Percentiles rank a stretch among this genome's conserved stretches.
These are phyloP conservation scores for Hypoxylon rickii DNA, from an alignment of 495 filamentous ascomycete species.

Conservation along the genomic window DNA sequence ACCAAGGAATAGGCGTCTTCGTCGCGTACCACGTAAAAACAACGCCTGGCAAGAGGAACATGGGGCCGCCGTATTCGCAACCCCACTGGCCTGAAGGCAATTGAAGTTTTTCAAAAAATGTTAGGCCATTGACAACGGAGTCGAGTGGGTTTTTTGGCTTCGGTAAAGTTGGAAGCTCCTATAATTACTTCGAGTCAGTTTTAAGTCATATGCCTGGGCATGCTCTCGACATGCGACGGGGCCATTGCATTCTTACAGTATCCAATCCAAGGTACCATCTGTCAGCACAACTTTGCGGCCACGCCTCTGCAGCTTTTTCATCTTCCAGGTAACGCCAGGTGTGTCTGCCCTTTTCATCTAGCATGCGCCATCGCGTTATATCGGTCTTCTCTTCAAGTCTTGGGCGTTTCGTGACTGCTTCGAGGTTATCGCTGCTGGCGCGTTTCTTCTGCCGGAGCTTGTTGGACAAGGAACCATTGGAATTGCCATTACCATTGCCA, in stretches of 20 bases:
- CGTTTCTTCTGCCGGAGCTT: slow-evolving; percentile 41
- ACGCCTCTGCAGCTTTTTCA: slow-evolving; percentile 71
- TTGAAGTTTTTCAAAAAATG: slow-evolving; percentile 90
- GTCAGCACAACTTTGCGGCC: slow-evolving; percentile 85
- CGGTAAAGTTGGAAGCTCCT: slow-evolving; percentile 76
- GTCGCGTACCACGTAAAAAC: slow-evolving; percentile 92
- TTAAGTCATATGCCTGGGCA: too few species aligned
- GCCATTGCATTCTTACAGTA: slow-evolving; percentile 55
- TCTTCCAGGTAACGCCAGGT: slow-evolving; percentile 92
- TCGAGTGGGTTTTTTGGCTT: slow-evolving; percentile 73
- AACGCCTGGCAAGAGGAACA: slow-evolving; percentile 85
- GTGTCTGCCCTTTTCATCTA: slow-evolving; percentile 79
- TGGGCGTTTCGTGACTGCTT: slow-evolving; percentile 40
- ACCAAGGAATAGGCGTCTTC: slow-evolving; percentile 80
- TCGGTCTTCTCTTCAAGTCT: slow-evolving; percentile 65
- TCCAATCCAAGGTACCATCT: slow-evolving; percentile 80
- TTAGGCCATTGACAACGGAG: slow-evolving; percentile 78
- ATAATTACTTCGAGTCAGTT: slow-evolving; percentile 10
- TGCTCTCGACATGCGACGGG: too few species aligned
- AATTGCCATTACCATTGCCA: too few species aligned
- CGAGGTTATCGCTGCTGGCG: slow-evolving; percentile 25
- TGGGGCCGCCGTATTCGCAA: slow-evolving; percentile 91
- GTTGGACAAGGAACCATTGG: slow-evolving; percentile 11
- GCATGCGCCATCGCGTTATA: slow-evolving; percentile 78
- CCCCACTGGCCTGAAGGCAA: slow-evolving; percentile 90